These are phyloP conservation scores for Penstemon davidsonii DNA, from an alignment of 257 asterid genomes.

Conservation along the genomic window DNA sequence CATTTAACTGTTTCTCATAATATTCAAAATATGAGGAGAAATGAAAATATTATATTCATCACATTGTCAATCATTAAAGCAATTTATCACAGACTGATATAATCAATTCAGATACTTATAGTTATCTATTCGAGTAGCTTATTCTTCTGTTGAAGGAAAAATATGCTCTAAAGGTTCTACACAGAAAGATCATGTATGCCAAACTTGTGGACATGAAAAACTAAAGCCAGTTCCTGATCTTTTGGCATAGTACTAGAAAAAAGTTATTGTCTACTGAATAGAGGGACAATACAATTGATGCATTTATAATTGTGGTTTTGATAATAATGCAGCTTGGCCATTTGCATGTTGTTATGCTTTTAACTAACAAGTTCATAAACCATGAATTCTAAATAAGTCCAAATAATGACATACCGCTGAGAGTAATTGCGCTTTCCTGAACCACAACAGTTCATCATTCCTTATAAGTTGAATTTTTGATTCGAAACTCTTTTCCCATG, in stretches of 20 bases:
- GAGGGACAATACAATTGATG: not conserved
- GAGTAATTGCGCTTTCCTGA: constrained; percentile 71
- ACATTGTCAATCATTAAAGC: not conserved
- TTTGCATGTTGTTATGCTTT: constrained; percentile 16
- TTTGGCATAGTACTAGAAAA: not conserved
- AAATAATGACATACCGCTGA: constrained; percentile 58
- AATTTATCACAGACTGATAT: not conserved
- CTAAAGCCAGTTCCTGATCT: constrained; percentile 3
- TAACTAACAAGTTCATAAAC: constrained; percentile 4
- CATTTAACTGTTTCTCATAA: constrained; percentile 7
- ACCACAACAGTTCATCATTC: constrained; percentile 76
- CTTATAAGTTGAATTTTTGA: constrained; percentile 63
- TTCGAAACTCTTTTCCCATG: constrained; percentile 87
- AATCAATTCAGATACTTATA: not conserved
- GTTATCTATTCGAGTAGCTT: no score
- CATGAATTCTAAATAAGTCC: constrained; percentile 1
- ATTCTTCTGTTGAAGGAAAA: not conserved
- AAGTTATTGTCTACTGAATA: not conserved
- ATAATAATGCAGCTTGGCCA: not conserved
- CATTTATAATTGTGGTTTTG: constrained; percentile 8
- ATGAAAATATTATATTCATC: constrained; percentile 4
- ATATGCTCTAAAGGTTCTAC: not conserved
- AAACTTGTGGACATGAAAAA: not conserved
- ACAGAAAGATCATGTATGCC: no score
- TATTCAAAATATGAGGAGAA: not conserved